These are phyloP conservation scores for Entonaema liquescens DNA, from an alignment of 495 filamentous ascomycete genomes.

Conservation along the genomic window DNA sequence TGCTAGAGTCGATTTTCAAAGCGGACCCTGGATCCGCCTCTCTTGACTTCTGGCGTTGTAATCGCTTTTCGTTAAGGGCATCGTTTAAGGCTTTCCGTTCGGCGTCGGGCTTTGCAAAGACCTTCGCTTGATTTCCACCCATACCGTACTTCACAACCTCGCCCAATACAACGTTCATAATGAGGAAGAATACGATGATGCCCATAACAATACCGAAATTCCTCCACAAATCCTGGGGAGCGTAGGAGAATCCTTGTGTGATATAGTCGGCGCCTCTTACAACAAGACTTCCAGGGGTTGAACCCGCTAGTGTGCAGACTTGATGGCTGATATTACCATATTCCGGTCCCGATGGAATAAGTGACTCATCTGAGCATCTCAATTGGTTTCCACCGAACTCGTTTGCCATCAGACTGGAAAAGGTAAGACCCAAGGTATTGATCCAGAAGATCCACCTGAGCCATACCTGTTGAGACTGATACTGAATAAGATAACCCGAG, in stretches of 20 bases:
- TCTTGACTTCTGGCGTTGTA: constrained; percentile 61
- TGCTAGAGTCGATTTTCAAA: constrained; percentile 72
- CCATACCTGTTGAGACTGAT: constrained; percentile 73
- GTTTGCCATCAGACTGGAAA: constrained; percentile 82
- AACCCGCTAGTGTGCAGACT: constrained; percentile 77
- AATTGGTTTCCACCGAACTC: constrained; percentile 74
- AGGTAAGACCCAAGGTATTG: constrained; percentile 78
- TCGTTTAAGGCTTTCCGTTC: constrained; percentile 76
- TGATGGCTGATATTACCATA: constrained; percentile 75
- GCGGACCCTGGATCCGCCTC: constrained; percentile 59
- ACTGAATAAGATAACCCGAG: constrained; percentile 82
- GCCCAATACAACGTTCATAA: constrained; percentile 73
- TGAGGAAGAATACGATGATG: constrained; percentile 73
- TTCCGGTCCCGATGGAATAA: constrained; percentile 70
- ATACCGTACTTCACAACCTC: constrained; percentile 80
- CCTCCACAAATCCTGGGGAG: constrained; percentile 69
- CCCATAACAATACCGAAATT: constrained; percentile 79
- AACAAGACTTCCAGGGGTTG: constrained; percentile 64
- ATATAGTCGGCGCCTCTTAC: constrained; percentile 72
- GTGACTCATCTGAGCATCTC: constrained; percentile 67
- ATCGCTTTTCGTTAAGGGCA: constrained; percentile 65
- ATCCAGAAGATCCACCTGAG: constrained; percentile 84
- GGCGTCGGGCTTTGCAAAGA: constrained; percentile 74
- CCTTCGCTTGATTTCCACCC: constrained; percentile 79
- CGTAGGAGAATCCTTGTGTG: constrained; percentile 68